Evolutionary conservation across 495 filamentous ascomycete genomes (phyloP), one percentile per base, ranked within the genome.

Genomic region (Ramalina intermedia): DNA sequence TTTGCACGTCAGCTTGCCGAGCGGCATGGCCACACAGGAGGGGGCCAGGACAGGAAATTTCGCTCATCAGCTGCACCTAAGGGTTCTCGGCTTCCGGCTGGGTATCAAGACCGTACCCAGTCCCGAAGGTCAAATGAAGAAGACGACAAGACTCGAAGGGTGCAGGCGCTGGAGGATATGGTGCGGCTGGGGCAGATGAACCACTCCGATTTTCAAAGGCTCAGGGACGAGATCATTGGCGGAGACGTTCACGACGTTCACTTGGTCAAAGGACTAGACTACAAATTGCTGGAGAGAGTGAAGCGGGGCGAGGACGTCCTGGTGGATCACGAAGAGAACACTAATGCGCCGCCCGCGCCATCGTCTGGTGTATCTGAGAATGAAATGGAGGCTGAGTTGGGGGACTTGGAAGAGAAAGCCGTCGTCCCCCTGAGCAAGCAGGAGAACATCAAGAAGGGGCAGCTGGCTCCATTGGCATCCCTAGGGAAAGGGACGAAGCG

Each of bases 261-360:
- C 72, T 66, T 95, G 57, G 79, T 95, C 27, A 96, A 96, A 64
- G 91, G 91, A 2, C 64, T 98, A 50, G 93, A 98, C 65, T 82
- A 81, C 58, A 79, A 79, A 63, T 64, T 98, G 17, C 65, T 98
- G 42, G 78, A 82, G 62, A 73, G 82, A 58, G 73, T 87, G 26
- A 74, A 71, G 55, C 76, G 71, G 44, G 85, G 85, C 5, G 85
- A 90, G 62, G 79, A 90, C 68, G 72, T 89, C 13, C 73, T 74
- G 33, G 56, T 55, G 21, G 59, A 59, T 51, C 47, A 17, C 14
- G 50, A 54, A n/a, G 53, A 47, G 26, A 59, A 56, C 17, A 50
- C 55, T 4, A 54, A 63, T 8, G 53, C 55, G 38, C 53, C 54
- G 21, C 46, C 29, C 14, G 58, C 54, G 26, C 52, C 40, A 13